Base-by-base conservation (phyloP, 805 yeast genomes). In the Blastobotrys parvus region DNA sequence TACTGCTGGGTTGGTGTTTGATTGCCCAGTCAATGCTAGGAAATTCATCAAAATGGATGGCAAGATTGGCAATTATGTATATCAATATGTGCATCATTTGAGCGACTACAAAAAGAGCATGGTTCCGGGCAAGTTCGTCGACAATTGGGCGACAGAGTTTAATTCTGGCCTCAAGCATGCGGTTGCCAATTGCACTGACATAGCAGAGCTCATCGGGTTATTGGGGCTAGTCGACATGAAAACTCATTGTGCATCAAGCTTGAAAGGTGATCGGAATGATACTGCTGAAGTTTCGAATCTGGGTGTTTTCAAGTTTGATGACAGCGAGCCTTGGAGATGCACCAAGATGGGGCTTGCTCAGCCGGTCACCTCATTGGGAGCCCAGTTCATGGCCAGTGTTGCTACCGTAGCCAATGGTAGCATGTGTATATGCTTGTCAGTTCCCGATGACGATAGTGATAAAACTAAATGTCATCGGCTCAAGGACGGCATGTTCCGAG, bases 281-380 rank as follows among this genome's bases (percentile, higher is more conserved):
- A n/a, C 45, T 18, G 44, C 36, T 10, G 55, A 51, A 35, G 32
- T 51, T 3, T 51, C 55, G 10, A 49, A 49, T 29, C 46, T 51
- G 22, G 55, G 55, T 15, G 38, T 37, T 8, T 27, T 42, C 15
- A 27, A 35, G 36, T 17, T 39, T 30, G 39, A 20, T 7, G 22
- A 5, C 15, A 7, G 16, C 8, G 17, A 17, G 10, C 32, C 31
- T 13, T 23, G 21, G 3, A 23, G 21, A 15, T 29, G 50, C 32
- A 19, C 40, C 7, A 35, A 42, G 19, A 20, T 50, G 21, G 19
- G 18, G 7, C 48, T 51, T 27, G 41, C 42, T 11, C 55, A 51
- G 44, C 50, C 50, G 2, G 35, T 33, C 13, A 38, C 44, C 20
- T 16, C 48, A 3, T 17, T 34, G 15, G 51, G 51, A 3, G 46